These are phyloP conservation scores for Phragmites australis DNA, from an alignment of 176 grass and related monocot species.

Conservation along the genomic window DNA sequence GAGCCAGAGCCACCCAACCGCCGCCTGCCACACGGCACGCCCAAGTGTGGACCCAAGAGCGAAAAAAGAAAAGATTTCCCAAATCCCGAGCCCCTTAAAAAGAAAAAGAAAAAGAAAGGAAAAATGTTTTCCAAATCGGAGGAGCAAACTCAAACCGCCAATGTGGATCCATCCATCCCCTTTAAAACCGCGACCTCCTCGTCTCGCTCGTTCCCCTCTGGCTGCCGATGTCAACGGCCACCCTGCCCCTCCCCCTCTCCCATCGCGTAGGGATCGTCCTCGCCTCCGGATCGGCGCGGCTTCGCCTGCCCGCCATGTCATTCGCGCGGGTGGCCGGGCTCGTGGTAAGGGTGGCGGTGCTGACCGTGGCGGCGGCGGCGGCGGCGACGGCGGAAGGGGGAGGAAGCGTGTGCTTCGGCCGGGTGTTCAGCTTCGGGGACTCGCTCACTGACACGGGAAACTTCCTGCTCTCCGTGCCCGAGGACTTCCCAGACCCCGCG, in stretches of 20 bases:
- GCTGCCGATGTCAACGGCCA: conserved; percentile 40
- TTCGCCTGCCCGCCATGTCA: conserved; percentile 27
- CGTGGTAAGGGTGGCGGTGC: background rate
- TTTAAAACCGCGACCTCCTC: conserved; percentile 35
- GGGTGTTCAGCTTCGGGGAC: conserved; percentile 82
- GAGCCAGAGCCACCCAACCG: too few species aligned
- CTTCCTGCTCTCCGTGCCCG: conserved; percentile 63
- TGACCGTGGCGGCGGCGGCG: background rate
- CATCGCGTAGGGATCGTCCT: background rate
- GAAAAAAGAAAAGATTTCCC: background rate
- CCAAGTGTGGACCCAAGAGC: too few species aligned
- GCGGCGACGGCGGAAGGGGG: background rate
- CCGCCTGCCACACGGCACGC: too few species aligned
- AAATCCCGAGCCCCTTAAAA: background rate
- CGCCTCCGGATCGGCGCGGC: conserved; percentile 15
- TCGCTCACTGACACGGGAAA: conserved; percentile 90
- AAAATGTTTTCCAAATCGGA: background rate
- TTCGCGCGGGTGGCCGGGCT: conserved; percentile 24
- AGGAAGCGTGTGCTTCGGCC: conserved; percentile 57
- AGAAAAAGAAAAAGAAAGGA: background rate
- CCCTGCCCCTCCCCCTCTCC: background rate
- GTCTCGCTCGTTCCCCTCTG: background rate
- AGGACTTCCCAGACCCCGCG: conserved; percentile 58
- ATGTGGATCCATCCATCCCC: background rate
- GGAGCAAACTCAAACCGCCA: background rate